These are phyloP conservation scores for Candida easanensis DNA, from an alignment of 805 yeast species.

Conservation along the genomic window DNA sequence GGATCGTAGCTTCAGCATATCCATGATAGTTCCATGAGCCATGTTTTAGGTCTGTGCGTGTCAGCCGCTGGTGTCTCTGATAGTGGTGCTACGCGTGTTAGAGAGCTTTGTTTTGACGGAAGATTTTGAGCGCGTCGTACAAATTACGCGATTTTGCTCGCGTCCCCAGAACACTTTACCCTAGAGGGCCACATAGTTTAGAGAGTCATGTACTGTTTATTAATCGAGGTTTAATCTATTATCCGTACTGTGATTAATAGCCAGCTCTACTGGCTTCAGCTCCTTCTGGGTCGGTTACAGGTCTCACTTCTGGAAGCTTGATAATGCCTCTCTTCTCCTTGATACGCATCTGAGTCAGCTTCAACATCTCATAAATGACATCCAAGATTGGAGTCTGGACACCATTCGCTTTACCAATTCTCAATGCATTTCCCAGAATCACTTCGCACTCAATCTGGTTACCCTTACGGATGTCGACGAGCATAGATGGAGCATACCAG, in stretches of 20 bases:
- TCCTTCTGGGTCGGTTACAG: constrained; percentile 19
- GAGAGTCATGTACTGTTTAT: too few species aligned
- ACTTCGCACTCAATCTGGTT: constrained; percentile 71
- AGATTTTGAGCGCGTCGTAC: too few species aligned
- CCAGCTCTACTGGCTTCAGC: constrained; percentile 5
- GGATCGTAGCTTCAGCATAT: too few species aligned
- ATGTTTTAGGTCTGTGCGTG: too few species aligned
- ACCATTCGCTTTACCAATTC: constrained; percentile 42
- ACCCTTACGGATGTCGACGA: constrained; percentile 61
- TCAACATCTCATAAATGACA: constrained; percentile 55
- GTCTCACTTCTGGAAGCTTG: constrained; percentile 41
- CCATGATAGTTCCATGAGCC: too few species aligned
- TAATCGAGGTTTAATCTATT: too few species aligned
- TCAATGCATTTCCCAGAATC: constrained; percentile 63
- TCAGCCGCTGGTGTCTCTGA: too few species aligned
- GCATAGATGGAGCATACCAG: constrained; percentile 70
- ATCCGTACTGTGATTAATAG: neutral
- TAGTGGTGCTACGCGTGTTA: too few species aligned
- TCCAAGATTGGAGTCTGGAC: constrained; percentile 61
- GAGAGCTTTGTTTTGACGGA: too few species aligned
- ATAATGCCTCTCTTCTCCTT: constrained; percentile 54
- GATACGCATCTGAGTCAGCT: constrained; percentile 58
- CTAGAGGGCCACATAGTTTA: too few species aligned
- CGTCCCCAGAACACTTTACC: too few species aligned
- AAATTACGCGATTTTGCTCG: too few species aligned